Evolutionary conservation across 768 basidiomycete species (phyloP).

Genomic region (Phylloporus sp.): DNA sequence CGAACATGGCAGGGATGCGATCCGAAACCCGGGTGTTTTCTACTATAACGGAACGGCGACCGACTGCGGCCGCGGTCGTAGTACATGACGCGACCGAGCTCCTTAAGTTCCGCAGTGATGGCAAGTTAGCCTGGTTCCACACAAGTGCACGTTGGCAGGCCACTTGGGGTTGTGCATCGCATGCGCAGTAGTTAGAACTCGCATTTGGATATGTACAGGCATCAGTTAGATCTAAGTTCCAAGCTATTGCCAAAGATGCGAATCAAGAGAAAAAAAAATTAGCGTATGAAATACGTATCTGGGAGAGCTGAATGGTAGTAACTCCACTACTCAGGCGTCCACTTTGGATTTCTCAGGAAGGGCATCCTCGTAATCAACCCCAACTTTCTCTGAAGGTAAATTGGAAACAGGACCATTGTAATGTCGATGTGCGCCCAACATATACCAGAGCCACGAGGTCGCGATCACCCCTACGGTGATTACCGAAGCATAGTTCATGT

Average conservation of each 20-base stretch:
- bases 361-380: neutral
- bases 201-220: neutral
- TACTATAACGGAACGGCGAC: neutral
- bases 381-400: slow-evolving; percentile 21
- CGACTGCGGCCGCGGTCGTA: slow-evolving; percentile 22
- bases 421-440: slow-evolving; percentile 47
- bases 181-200: too few relatives aligned
- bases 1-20: slow-evolving; percentile 16
- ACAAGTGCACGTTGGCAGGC: too few relatives aligned
- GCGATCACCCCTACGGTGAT: slow-evolving; percentile 22
- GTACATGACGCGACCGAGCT: neutral
- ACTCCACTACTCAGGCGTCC: neutral
- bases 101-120: slow-evolving; percentile 4
- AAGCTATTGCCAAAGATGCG: neutral
- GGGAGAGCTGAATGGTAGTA: neutral
- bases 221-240: neutral
- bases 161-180: too few relatives aligned
- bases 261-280: neutral
- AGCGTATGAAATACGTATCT: neutral
- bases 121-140: too few relatives aligned
- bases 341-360: slow-evolving; percentile 3
- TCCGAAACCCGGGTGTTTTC: neutral
- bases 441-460: slow-evolving; percentile 45
- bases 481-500: slow-evolving; percentile 51
- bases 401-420: slow-evolving; percentile 58